A percentile compares a stretch with the other conserved stretches of the same genome.
Evolutionary conservation across 805 yeast species (phyloP).

Genomic region (Yarrowia hollandica): DNA sequence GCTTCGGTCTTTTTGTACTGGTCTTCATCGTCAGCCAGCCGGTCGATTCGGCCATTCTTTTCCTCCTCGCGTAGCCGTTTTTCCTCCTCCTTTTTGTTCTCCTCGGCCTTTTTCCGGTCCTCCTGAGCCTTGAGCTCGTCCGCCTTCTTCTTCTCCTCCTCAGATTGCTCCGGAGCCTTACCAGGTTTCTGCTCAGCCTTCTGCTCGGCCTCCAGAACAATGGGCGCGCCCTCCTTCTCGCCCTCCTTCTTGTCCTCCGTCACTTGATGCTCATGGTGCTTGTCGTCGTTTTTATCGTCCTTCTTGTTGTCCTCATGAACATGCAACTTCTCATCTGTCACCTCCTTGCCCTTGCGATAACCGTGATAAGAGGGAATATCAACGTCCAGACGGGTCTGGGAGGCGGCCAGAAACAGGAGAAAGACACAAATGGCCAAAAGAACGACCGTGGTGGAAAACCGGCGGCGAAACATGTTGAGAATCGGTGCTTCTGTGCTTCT

Average conservation of each 20-base stretch:
- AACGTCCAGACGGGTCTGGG: slow-evolving; percentile 7
- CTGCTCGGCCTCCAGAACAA: slow-evolving; percentile 19
- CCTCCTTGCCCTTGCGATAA: not conserved
- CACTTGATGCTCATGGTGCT: not conserved
- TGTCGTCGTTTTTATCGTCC: not conserved
- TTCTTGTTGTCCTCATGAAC: not conserved
- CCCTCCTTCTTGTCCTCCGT: too few species aligned
- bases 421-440: not conserved
- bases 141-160: slow-evolving; percentile 2
- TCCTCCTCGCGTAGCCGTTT: not conserved
- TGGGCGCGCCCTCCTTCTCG: not conserved
- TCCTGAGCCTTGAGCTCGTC: not conserved
- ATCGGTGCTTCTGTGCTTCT: not conserved
- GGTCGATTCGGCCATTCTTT: slow-evolving; percentile 34
- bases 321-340: not conserved
- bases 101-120: slow-evolving; percentile 10
- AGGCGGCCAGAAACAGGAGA: slow-evolving; percentile 12
- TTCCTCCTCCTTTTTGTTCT: slow-evolving; percentile 20
- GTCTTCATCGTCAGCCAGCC: slow-evolving; percentile 11
- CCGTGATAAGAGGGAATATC: slow-evolving; percentile 10
- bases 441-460: not conserved
- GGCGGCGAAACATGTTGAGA: slow-evolving; percentile 2
- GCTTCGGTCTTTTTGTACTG: not conserved
- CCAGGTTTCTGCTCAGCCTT: slow-evolving; percentile 34
- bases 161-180: not conserved